Evolutionary conservation across 768 basidiomycete species (phyloP).

Genomic region (Pilatotrama ljubarskyi): DNA sequence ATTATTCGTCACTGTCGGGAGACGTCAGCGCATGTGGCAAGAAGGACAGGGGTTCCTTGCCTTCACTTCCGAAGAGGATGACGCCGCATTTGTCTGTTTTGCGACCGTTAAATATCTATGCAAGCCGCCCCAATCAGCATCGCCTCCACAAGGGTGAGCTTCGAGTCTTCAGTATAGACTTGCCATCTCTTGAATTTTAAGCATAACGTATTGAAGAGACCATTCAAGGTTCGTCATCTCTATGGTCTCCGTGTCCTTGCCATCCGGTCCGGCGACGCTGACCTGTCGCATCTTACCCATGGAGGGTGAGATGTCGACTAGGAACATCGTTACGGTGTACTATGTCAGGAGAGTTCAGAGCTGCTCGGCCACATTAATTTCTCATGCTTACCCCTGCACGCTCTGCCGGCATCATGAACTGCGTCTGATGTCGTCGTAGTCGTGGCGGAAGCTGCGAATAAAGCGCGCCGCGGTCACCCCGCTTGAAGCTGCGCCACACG

Average conservation of each 20-base stretch:
- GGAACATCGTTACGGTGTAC: slow-evolving; percentile 88
- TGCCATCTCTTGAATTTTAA: slow-evolving; percentile 92
- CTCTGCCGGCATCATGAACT: slow-evolving; percentile 67
- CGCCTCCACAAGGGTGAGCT: too few species aligned
- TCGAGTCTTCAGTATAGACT: neutral
- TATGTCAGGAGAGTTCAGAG: slow-evolving; percentile 31
- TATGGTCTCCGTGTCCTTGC: slow-evolving; percentile 49
- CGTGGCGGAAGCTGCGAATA: neutral
- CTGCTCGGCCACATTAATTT: neutral
- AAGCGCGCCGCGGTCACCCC: neutral
- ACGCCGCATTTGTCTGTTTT: slow-evolving; percentile 97
- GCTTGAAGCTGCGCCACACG: neutral
- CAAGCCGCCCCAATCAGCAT: too few species aligned
- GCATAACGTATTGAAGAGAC: slow-evolving; percentile 82
- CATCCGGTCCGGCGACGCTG: slow-evolving; percentile 49
- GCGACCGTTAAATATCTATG: slow-evolving; percentile 83
- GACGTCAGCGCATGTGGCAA: neutral
- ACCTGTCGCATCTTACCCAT: slow-evolving; percentile 72
- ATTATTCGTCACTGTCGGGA: slow-evolving; percentile 59
- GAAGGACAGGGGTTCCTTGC: slow-evolving; percentile 41
- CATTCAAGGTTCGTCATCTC: slow-evolving; percentile 81
- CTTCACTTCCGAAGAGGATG: slow-evolving; percentile 81
- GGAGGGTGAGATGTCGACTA: slow-evolving; percentile 84
- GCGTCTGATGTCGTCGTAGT: slow-evolving; percentile 11
- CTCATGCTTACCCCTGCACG: slow-evolving; percentile 65